phyloP scores from a whole-genome alignment of 805 yeast species.

The Blastobotrys terrestris region DNA sequence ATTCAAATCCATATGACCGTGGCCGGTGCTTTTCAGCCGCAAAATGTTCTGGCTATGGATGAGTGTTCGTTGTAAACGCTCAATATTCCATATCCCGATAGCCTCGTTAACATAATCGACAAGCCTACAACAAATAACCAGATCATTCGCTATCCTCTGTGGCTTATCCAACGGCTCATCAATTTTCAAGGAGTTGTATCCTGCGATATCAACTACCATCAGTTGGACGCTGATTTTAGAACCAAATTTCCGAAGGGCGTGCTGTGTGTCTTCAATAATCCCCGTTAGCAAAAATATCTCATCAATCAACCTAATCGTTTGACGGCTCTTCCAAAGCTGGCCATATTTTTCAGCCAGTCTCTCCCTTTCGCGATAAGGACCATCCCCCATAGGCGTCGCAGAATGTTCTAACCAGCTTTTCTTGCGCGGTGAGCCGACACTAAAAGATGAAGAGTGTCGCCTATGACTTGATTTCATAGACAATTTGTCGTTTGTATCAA shows the following conservation, averaged over 20 bases:
- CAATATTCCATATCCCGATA: constrained; percentile 16
- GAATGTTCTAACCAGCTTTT: background rate
- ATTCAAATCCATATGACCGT: background rate
- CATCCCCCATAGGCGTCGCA: background rate
- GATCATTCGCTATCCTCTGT: background rate
- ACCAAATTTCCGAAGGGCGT: background rate
- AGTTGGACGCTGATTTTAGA: constrained; percentile 5
- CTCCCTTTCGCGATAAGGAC: constrained; percentile 4
- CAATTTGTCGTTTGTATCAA: background rate
- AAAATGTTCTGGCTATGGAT: constrained; percentile 3
- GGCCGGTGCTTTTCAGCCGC: constrained; percentile 9
- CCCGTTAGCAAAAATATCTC: background rate
- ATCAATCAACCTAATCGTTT: background rate
- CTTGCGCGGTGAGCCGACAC: background rate
- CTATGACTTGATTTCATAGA: background rate
- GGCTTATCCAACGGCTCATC: background rate
- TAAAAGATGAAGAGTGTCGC: background rate
- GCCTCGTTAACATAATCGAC: constrained; percentile 14
- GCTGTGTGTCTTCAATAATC: background rate
- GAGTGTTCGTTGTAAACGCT: constrained; percentile 11
- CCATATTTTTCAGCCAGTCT: constrained; percentile 6
- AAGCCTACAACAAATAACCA: constrained; percentile 14
- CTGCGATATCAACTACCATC: constrained; percentile 7
- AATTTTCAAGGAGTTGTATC: constrained; percentile 3
- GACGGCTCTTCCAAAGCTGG: constrained; percentile 4